These are phyloP conservation scores for Apiotrichum laibachii DNA, from an alignment of 1,284 basidiomycete species.

Conservation along the genomic window DNA sequence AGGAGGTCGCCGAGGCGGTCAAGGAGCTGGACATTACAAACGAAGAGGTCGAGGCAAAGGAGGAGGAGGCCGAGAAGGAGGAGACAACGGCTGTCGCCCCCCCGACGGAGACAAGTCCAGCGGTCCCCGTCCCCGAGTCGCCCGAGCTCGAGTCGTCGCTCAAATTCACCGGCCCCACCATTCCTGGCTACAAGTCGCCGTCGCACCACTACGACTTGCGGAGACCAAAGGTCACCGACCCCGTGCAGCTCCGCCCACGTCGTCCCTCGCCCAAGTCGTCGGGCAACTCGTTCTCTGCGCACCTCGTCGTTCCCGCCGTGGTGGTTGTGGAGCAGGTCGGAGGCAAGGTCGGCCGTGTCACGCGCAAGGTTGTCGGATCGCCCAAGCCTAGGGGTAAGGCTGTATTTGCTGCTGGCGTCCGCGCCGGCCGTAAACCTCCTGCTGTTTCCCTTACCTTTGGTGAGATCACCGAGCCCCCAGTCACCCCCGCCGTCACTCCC, in stretches of 20 bases:
- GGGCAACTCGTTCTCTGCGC: constrained; percentile 24
- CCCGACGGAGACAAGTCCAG: background rate
- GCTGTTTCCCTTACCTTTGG: constrained; percentile 10
- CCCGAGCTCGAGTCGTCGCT: constrained; percentile 4
- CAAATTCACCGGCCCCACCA: constrained; percentile 16
- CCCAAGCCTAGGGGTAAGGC: constrained; percentile 22
- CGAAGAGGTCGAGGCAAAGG: background rate
- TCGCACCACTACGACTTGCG: constrained; percentile 10
- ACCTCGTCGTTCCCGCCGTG: constrained; percentile 15
- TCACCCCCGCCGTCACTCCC: background rate
- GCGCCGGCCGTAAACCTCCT: constrained; percentile 9
- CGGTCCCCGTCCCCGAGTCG: background rate
- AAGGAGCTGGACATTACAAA: too few relatives aligned
- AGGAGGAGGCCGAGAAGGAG: background rate
- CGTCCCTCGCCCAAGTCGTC: constrained; percentile 19
- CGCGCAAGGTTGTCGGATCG: constrained; percentile 14
- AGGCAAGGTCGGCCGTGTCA: constrained; percentile 1
- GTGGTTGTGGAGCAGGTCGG: constrained; percentile 13
- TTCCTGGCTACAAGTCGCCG: constrained; percentile 6
- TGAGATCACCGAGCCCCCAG: constrained; percentile 9
- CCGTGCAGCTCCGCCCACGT: constrained; percentile 11
- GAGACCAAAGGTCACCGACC: constrained; percentile 4
- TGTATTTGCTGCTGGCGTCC: constrained; percentile 20
- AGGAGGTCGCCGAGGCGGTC: background rate
- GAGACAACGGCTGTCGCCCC: background rate